These are phyloP conservation scores for Lindgomyces ingoldianus DNA, from an alignment of 495 filamentous ascomycete genomes.

Conservation along the genomic window DNA sequence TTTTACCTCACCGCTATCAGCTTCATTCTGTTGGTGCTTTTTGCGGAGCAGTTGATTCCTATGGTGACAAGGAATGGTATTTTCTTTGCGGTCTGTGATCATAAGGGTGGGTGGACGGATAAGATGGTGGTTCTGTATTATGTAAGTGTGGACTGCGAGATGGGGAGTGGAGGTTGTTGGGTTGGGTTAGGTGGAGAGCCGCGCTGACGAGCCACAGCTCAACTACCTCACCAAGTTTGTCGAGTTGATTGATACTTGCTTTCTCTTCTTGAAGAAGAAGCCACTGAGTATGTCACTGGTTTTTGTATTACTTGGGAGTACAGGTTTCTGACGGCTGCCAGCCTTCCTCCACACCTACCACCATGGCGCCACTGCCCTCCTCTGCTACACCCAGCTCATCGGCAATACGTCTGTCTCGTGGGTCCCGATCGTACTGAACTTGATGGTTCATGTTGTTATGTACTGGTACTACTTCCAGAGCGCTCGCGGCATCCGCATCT, in stretches of 20 bases:
- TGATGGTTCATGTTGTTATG: constrained; percentile 76
- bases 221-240: constrained; percentile 86
- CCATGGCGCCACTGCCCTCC: constrained; percentile 78
- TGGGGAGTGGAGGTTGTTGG: neutral
- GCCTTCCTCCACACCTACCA: constrained; percentile 88
- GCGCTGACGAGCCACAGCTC: constrained; percentile 55
- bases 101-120: constrained; percentile 75
- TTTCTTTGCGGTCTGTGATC: constrained; percentile 71
- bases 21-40: constrained; percentile 64
- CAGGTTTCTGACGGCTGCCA: constrained; percentile 35
- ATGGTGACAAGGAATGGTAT: constrained; percentile 66
- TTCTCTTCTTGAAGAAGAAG: constrained; percentile 86
- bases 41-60: constrained; percentile 72
- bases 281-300: constrained; percentile 61
- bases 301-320: neutral
- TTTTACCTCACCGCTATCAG: constrained; percentile 74
- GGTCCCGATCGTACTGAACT: constrained; percentile 75
- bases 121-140: constrained; percentile 77
- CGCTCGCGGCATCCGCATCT: constrained; percentile 76
- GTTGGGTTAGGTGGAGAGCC: no score
- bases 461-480: constrained; percentile 80
- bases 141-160: constrained; percentile 51
- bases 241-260: constrained; percentile 77
- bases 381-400: constrained; percentile 83
- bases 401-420: constrained; percentile 77